Evolutionary conservation across 2,329 filamentous ascomycete genomes (phyloP), one percentile per base, ranked within the genome.

Genomic region (Aspergillus texensis): DNA sequence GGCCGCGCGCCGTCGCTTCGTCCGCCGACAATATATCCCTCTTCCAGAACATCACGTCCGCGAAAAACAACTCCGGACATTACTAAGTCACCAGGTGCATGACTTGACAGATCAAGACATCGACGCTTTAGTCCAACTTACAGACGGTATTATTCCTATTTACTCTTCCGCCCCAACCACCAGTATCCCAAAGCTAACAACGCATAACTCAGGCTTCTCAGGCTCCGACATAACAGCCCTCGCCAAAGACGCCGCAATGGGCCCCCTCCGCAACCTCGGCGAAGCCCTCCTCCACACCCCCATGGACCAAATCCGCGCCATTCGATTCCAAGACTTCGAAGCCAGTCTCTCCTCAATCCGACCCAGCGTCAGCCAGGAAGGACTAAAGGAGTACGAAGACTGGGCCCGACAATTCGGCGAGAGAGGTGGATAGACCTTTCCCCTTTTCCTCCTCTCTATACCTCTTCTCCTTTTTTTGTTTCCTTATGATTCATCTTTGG

Each of bases 171-270:
- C 1, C 59, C n/a, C 30, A 26, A n/a, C 43, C n/a, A 41, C 14
- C 26, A 32, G 10, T 26, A n/a, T 46, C 43, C 32, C 10, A 39
- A 57, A 46, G 48, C 48, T 53, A 62, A 32, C 68, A 58, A 58
- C 21, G 3, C 19, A n/a, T 10, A 14, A 19, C 52, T 24, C 68
- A 97, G 94, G 93, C n/a, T 99, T 97, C 80, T 97, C 93, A 10
- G 95, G 95, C 52, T 97, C 93, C 2, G 95, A 99, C 73, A 97
- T 99, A 68, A 98, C 95, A 26, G 94, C 95, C 1, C 83, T 99
- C 10, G 95, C 95, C 9, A 99, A 99, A 79, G 95, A 99, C 75
- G 95, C 95, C 10, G 95, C 95, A 3, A 99, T 99, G 95, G 94
- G 95, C 0, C 95, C 95, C 0, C 82, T 99, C 14, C 88, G 95